These are phyloP conservation scores for Coemansia sp. DNA, from an alignment of 192 early-diverging fungal genomes.

Conservation along the genomic window DNA sequence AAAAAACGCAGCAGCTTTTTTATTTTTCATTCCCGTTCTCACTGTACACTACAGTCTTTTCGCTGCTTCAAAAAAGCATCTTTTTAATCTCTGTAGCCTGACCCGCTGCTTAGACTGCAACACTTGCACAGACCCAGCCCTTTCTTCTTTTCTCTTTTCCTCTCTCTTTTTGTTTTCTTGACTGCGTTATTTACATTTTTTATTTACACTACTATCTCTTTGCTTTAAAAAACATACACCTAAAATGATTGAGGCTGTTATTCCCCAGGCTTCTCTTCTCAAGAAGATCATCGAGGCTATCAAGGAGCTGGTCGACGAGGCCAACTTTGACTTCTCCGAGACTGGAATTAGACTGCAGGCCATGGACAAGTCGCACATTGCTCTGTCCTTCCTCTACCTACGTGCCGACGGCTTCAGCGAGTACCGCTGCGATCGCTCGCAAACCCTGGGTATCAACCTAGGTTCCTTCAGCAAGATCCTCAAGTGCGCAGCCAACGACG, in stretches of 20 bases:
- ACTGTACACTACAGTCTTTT: not conserved
- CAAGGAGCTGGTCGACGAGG: conserved; percentile 95
- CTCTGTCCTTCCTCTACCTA: conserved; percentile 82
- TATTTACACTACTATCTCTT: too few relatives aligned
- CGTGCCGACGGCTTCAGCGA: conserved; percentile 78
- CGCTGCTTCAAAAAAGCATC: not conserved
- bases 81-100: too few relatives aligned
- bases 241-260: conserved; percentile 92
- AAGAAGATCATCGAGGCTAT: conserved; percentile 95
- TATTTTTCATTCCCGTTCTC: not conserved
- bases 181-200: too few relatives aligned
- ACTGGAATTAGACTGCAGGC: conserved; percentile 94
- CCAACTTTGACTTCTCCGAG: conserved; percentile 97
- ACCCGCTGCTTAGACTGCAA: too few relatives aligned
- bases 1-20: not conserved
- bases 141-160: not conserved
- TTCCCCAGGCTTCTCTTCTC: conserved; percentile 79
- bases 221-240: too few relatives aligned
- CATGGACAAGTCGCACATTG: conserved; percentile 99
- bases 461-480: conserved; percentile 85
- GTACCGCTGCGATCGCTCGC: conserved; percentile 86
- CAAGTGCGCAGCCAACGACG: conserved; percentile 88
- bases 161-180: not conserved
- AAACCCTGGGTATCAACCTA: conserved; percentile 89
- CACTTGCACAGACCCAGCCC: too few relatives aligned